phyloP scores from a whole-genome alignment of 768 basidiomycete genomes.

The Kwoniella dendrophila region DNA sequence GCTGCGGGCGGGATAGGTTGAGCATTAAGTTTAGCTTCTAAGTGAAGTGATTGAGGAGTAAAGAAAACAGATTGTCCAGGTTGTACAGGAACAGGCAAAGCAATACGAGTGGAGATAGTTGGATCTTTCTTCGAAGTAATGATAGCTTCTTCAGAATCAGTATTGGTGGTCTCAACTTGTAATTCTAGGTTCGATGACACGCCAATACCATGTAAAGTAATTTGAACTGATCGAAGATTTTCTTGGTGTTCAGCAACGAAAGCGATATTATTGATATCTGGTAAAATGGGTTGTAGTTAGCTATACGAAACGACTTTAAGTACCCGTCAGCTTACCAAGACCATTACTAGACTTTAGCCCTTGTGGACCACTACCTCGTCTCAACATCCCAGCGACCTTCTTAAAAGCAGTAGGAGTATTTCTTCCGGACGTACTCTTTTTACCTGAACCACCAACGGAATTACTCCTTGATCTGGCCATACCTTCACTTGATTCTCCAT shows the following conservation, averaged over 20 bases:
- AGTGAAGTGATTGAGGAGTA: conserved; percentile 20
- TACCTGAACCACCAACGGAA: conserved; percentile 16
- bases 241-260: conserved; percentile 81
- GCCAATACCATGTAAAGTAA: conserved; percentile 63
- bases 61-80: conserved; percentile 29
- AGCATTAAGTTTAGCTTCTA: conserved; percentile 40
- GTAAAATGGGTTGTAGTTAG: neutral
- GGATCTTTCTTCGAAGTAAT: conserved; percentile 27
- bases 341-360: conserved; percentile 1
- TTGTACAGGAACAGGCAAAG: conserved; percentile 30
- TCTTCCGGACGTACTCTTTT: conserved; percentile 5
- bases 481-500: neutral
- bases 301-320: neutral
- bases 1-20: conserved; percentile 24
- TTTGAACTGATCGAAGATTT: conserved; percentile 74
- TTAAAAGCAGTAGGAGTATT: conserved; percentile 7
- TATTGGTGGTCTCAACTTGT: conserved; percentile 10
- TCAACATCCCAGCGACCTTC: conserved; percentile 21
- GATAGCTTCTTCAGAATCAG: conserved; percentile 16
- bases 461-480: conserved; percentile 12
- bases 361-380: conserved; percentile 17
- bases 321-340: conserved; percentile 11
- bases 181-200: conserved; percentile 27
- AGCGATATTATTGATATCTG: conserved; percentile 55
- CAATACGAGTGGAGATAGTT: conserved; percentile 14